Evolutionary conservation across 2,329 filamentous ascomycete genomes (phyloP).

Genomic region (Scytalidium lignicola): DNA sequence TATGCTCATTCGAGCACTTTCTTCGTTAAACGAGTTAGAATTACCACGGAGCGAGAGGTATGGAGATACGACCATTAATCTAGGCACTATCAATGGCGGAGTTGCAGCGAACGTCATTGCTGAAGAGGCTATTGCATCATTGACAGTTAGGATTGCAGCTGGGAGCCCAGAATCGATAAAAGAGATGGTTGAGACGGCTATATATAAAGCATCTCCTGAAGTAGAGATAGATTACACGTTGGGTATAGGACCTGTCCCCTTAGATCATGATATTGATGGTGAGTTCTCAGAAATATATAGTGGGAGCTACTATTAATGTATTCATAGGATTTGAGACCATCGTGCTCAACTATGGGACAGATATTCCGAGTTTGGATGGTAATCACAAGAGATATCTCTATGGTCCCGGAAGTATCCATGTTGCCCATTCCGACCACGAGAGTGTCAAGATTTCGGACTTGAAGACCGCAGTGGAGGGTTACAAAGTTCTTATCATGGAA

Average conservation of each 20-base stretch:
- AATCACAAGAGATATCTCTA: conserved; percentile 51
- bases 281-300: background rate
- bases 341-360: conserved; percentile 86
- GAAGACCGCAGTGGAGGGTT: conserved; percentile 70
- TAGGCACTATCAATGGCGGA: conserved; percentile 71
- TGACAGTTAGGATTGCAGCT: conserved; percentile 55
- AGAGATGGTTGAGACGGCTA: background rate
- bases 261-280: conserved; percentile 73
- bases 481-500: conserved; percentile 41
- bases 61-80: conserved; percentile 81
- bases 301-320: background rate
- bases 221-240: background rate
- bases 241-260: conserved; percentile 33
- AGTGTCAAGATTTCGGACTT: conserved; percentile 68
- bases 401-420: conserved; percentile 67
- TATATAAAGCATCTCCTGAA: background rate
- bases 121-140: conserved; percentile 31
- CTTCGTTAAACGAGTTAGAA: conserved; percentile 58
- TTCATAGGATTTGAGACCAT: conserved; percentile 58
- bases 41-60: conserved; percentile 70
- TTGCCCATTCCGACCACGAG: conserved; percentile 81
- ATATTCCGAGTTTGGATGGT: conserved; percentile 52
- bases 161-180: conserved; percentile 56
- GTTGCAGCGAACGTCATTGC: conserved; percentile 84
- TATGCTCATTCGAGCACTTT: conserved; percentile 65